These are phyloP conservation scores for Hemerocallis citrina DNA, from an alignment of 106 monocot genomes.

Conservation along the genomic window DNA sequence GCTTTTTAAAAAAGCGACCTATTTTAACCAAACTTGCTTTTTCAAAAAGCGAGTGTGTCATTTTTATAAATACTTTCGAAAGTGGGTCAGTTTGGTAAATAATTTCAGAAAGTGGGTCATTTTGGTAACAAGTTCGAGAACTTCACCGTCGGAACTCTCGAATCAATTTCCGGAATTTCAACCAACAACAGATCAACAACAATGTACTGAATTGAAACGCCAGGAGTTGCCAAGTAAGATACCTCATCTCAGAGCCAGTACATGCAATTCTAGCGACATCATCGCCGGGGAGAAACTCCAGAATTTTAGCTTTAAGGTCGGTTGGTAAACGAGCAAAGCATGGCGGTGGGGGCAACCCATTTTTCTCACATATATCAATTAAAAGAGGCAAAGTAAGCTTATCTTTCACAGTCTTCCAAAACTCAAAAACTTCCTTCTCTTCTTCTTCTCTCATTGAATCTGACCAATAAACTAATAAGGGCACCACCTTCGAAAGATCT, in stretches of 20 bases:
- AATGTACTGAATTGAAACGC: no score
- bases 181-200: no score
- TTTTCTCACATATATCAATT: conserved; percentile 61
- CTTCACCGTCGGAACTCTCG: no score
- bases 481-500: conserved; percentile 35
- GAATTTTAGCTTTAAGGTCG: conserved; percentile 54
- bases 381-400: conserved; percentile 49
- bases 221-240: conserved; percentile 45
- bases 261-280: conserved; percentile 44
- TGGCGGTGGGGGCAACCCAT: conserved; percentile 49
- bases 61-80: no score
- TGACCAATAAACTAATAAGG: conserved; percentile 20
- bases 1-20: no score
- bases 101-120: no score
- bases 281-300: conserved; percentile 49
- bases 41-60: no score
- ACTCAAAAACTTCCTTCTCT: conserved; percentile 37
- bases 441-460: conserved; percentile 22
- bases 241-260: conserved; percentile 55
- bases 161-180: no score
- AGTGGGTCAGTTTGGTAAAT: no score
- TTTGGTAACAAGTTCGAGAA: no score
- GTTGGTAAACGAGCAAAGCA: conserved; percentile 63
- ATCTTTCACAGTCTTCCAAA: conserved; percentile 71
- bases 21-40: no score